These are phyloP conservation scores for Colletotrichum salicis DNA, from an alignment of 2,329 filamentous ascomycete species.

Conservation along the genomic window DNA sequence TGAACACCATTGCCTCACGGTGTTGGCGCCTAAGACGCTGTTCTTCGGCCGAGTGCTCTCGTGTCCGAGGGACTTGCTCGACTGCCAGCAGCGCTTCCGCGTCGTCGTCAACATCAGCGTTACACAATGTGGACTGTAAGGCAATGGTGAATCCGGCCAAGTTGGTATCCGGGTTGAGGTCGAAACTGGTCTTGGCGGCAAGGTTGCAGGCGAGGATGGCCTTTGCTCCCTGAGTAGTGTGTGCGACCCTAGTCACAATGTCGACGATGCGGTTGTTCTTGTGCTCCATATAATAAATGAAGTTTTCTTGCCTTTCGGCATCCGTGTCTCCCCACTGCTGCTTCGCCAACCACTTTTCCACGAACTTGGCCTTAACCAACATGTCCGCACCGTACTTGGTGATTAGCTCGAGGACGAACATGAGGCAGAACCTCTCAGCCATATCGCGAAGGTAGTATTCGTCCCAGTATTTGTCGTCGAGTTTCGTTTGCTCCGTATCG, in stretches of 20 bases:
- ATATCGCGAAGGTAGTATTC: conserved; percentile 72
- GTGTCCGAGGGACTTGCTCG: conserved; percentile 48
- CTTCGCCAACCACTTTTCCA: conserved; percentile 78
- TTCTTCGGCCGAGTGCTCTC: conserved; percentile 72
- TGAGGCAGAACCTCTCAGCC: conserved; percentile 68
- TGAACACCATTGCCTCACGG: conserved; percentile 90
- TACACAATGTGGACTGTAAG: conserved; percentile 47
- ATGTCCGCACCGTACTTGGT: conserved; percentile 66
- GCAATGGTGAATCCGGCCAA: conserved; percentile 45
- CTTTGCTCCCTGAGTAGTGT: conserved; percentile 60
- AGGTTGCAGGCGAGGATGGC: conserved; percentile 63
- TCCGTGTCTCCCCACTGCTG: conserved; percentile 74
- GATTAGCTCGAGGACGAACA: conserved; percentile 68
- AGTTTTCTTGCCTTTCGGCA: conserved; percentile 64
- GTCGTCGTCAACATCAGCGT: conserved; percentile 42
- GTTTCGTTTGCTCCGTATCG: conserved; percentile 60
- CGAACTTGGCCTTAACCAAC: conserved; percentile 71
- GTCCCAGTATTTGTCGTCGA: conserved; percentile 68
- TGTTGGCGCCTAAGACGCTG: conserved; percentile 79
- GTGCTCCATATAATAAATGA: conserved; percentile 60
- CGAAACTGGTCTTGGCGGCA: conserved; percentile 46
- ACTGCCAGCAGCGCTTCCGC: conserved; percentile 38
- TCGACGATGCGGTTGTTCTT: conserved; percentile 65
- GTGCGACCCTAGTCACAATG: conserved; percentile 61
- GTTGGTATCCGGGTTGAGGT: conserved; percentile 25